These are phyloP conservation scores for Papiliotrema laurentii DNA, from an alignment of 1,284 basidiomycete species.

Conservation along the genomic window DNA sequence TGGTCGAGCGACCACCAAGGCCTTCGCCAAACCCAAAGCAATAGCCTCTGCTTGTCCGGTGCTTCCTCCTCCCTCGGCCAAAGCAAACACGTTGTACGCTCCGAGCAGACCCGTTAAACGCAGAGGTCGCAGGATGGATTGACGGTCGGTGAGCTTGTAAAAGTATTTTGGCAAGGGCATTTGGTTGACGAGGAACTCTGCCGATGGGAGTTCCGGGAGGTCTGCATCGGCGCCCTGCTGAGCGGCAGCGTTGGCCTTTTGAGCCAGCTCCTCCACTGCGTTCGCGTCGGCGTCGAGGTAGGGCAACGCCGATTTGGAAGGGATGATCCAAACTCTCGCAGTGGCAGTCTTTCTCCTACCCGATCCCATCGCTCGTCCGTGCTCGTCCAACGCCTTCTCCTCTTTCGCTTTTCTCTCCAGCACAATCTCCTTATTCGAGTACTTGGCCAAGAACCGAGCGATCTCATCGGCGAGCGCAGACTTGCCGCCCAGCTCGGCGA, in stretches of 20 bases:
- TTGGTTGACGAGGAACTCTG: constrained; percentile 75
- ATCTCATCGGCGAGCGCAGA: constrained; percentile 54
- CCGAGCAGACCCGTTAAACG: constrained; percentile 80
- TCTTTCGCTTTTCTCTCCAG: constrained; percentile 28
- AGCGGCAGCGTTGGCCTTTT: not conserved
- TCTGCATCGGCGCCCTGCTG: constrained; percentile 17
- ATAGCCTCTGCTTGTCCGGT: constrained; percentile 90
- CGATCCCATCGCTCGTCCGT: constrained; percentile 73
- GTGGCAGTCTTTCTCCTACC: constrained; percentile 81
- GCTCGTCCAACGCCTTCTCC: constrained; percentile 58
- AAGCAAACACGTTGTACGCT: constrained; percentile 85
- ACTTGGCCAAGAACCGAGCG: not conserved
- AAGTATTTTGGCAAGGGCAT: constrained; percentile 75
- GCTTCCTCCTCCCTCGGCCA: constrained; percentile 82
- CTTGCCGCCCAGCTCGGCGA: constrained; percentile 62
- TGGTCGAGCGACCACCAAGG: constrained; percentile 66
- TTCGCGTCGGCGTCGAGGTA: not conserved
- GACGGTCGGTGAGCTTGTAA: constrained; percentile 67
- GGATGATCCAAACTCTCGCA: constrained; percentile 90
- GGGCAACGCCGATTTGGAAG: constrained; percentile 52
- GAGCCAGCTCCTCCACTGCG: constrained; percentile 12
- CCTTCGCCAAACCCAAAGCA: constrained; percentile 77
- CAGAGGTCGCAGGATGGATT: constrained; percentile 74
- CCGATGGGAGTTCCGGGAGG: constrained; percentile 8
- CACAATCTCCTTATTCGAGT: not conserved